Evolutionary conservation across 306 rosid genomes (phyloP), one percentile per base, ranked within the genome.

Genomic region (Malus sieversii): DNA sequence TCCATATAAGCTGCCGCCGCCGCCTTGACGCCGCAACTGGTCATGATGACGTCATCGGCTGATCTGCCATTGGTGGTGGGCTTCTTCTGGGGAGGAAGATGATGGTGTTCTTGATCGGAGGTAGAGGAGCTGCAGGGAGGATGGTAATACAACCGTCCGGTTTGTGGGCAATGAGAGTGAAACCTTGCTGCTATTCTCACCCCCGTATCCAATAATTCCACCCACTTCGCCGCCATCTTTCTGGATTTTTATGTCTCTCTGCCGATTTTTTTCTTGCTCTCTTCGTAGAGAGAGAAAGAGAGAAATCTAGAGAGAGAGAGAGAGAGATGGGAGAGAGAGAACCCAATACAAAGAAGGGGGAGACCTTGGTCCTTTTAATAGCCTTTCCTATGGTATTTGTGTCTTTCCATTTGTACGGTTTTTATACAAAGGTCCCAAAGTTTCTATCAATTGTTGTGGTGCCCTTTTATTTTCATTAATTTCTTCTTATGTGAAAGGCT

Each of bases 151-250:
- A 79, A 72, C 8, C 88, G 82, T n/a, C 82, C 86, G 0, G 87
- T 87, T 80, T 84, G 90, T 12, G 90, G 86, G 74, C 90, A 87
- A 72, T 84, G 85, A 68, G 90, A 70, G 57, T 87, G 90, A 66
- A 87, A 84, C 51, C 90, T 84, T 32, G 86, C 88, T 8, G 82
- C 90, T 29, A 82, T 80, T 87, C 90, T 87, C 78, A 84, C 85
- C 33, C 88, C 90, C 4, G 72, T 72, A 51, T 87, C 90, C 75
- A 87, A 75, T 52, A 87, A 33, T 64, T 87, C 90, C 30, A 87
- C 85, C 67, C 81, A 71, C 76, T 84, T 87, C 20, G 55, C 55
- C 55, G 55, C 78, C 88, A 87, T 86, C 16, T 33, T 4, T n/a
- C 23, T 57, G 0, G 5, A 16, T 61, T 51, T 71, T 15, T 23